Base-by-base conservation (phyloP, 116 monocot genomes). In the Posidonia oceanica region DNA sequence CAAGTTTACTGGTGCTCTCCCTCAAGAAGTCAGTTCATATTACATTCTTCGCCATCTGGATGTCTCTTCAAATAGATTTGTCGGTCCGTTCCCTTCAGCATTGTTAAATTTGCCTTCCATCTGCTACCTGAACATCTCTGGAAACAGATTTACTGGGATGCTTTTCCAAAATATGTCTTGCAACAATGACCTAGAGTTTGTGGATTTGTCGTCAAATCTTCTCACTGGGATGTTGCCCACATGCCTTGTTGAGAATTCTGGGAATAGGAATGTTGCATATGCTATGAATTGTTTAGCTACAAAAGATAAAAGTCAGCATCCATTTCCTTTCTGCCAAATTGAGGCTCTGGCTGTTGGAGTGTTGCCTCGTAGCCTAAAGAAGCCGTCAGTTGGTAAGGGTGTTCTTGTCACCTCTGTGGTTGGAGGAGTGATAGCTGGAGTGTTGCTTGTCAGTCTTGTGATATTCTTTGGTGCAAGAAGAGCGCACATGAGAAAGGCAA, bases 131-230 rank as follows among this genome's bases (percentile, higher is more conserved):
- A 86, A 85, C 61, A 77, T 96, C 40, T 52, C 91, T 14, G 77
- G 84, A 38, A 96, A 96, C 78, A 72, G 81, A 68, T 88, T 96
- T 60, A 96, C 91, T 7, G 95, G 95, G n/a, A 84, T 85, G 86
- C 88, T 96, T 51, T 86, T 83, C 64, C 36, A 76, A 21, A 88
- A 91, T 55, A 81, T 66, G 64, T 85, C 91, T 11, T 96, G 95
- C 72, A 86, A 74, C 63, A 76, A 81, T 29, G 70, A 62, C 14
- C 80, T 96, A 17, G 76, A 81, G 52, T 73, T 72, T 66, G 86
- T 84, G 20, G 86, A 91, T 65, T 70, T 96, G 16, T 96, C 95
- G 0, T 71, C 66, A 18, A 96, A 96, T 73, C 80, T 96, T 62
- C 79, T 96, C 64, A 80, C 84, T 36, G 95, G 95, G 57, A 78